Conservation (phyloP, 805 yeast species). For the Metschnikowia sp. region DNA sequence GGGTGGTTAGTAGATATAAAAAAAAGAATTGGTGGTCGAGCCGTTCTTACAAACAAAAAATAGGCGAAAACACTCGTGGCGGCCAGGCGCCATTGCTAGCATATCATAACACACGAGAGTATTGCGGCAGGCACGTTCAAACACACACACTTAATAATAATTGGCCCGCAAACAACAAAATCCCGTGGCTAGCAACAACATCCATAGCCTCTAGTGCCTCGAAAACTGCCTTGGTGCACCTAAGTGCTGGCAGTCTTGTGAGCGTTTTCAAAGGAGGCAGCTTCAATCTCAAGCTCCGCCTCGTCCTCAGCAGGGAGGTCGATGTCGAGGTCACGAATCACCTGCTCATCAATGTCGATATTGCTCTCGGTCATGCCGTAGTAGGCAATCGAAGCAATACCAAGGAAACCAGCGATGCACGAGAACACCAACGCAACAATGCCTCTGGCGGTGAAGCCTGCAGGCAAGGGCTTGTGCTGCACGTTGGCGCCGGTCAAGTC, state of each 20-base stretch:
- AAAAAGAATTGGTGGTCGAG: conserved; percentile 13
- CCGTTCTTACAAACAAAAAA: conserved; percentile 14
- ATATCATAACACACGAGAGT: conserved; percentile 2
- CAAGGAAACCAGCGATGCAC: conserved; percentile 78
- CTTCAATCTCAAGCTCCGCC: conserved; percentile 13
- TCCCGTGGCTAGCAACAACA: neutral
- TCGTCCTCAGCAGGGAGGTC: conserved; percentile 37
- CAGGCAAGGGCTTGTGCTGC: conserved; percentile 66
- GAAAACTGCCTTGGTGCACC: neutral
- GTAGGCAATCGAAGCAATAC: conserved; percentile 68
- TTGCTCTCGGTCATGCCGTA: conserved; percentile 86
- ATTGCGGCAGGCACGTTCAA: conserved; percentile 4
- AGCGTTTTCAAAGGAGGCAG: conserved; percentile 4
- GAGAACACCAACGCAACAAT: conserved; percentile 92
- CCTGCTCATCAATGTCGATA: conserved; percentile 55
- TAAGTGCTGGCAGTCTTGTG: conserved; percentile 1
- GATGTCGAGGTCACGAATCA: conserved; percentile 52
- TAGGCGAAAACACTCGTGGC: neutral
- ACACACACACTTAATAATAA: conserved; percentile 11
- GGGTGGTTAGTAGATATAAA: conserved; percentile 6
- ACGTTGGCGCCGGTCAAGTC: conserved; percentile 74
- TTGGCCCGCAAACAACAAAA: neutral
- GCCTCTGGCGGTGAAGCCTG: conserved; percentile 93
- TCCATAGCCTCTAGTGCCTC: neutral
- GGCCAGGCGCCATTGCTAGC: neutral